These are phyloP conservation scores for Hippophae gyantsensis DNA, from an alignment of 306 rosid species.

Conservation along the genomic window DNA sequence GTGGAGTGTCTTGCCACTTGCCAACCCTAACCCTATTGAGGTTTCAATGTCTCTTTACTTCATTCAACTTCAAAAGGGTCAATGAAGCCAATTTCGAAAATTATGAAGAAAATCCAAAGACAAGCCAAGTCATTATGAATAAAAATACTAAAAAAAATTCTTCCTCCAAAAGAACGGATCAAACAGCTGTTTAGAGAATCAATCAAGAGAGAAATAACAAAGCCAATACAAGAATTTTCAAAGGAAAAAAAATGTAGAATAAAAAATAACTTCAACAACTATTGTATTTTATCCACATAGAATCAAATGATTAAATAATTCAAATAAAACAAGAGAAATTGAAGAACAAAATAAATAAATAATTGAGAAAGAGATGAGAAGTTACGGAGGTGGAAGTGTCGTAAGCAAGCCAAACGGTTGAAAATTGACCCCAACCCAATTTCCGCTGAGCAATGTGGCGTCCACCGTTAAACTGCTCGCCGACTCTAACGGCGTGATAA, in stretches of 20 bases:
- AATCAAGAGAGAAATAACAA: no score
- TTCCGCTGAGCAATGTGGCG: slow-evolving; percentile 84
- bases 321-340: background rate
- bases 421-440: slow-evolving; percentile 96
- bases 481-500: slow-evolving; percentile 81
- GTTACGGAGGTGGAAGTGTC: slow-evolving; percentile 66
- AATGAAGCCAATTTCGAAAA: background rate
- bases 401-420: slow-evolving; percentile 97
- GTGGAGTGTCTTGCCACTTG: no score
- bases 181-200: no score
- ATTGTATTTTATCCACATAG: no score
- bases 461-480: slow-evolving; percentile 83
- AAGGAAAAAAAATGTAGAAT: no score
- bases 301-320: no score
- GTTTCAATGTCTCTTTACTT: no score
- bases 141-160: background rate
- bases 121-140: background rate
- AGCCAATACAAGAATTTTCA: no score
- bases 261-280: no score
- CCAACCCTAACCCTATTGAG: no score
- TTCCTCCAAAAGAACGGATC: background rate
- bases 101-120: background rate
- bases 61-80: no score
- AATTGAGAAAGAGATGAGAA: background rate
- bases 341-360: background rate